Percentiles rank a stretch among this genome's conserved stretches.
phyloP scores from a whole-genome alignment of 148 eudicot species.

The Limonium bicolor region DNA sequence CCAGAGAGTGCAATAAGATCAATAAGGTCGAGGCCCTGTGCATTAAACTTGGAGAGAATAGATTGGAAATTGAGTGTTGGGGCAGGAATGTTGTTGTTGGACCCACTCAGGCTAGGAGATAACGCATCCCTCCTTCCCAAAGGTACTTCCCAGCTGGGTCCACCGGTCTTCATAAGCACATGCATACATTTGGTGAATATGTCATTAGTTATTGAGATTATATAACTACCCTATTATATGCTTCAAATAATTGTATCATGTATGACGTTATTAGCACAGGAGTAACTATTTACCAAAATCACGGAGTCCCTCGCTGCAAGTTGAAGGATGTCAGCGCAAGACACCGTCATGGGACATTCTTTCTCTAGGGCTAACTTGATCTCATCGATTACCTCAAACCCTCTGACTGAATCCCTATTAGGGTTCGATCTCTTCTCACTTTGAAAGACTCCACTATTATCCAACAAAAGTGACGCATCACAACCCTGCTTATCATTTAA shows the following conservation, averaged over 20 bases:
- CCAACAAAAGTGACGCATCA: constrained; percentile 30
- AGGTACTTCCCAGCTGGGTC: constrained; percentile 82
- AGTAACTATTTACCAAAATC: constrained; percentile 6
- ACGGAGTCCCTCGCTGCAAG: constrained; percentile 20
- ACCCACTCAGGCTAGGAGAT: constrained; percentile 62
- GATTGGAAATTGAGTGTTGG: constrained; percentile 80
- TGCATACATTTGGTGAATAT: too few species aligned
- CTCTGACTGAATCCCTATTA: constrained; percentile 13
- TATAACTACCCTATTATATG: too few species aligned
- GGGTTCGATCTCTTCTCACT: constrained; percentile 14
- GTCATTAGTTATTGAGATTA: too few species aligned
- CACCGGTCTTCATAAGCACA: too few species aligned
- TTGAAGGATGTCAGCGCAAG: constrained; percentile 26
- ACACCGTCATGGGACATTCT: constrained; percentile 22
- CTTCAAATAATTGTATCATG: too few species aligned
- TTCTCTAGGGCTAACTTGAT: constrained; percentile 16
- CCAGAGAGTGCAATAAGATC: constrained; percentile 84
- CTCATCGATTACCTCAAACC: constrained; percentile 23
- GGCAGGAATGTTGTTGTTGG: constrained; percentile 77
- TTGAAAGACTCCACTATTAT: constrained; percentile 4
- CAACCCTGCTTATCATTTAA: constrained; percentile 24
- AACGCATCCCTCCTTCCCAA: constrained; percentile 66
- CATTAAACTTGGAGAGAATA: constrained; percentile 59
- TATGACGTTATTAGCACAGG: too few species aligned
- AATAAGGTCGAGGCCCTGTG: constrained; percentile 42